phyloP scores from a whole-genome alignment of 352 stramenopile genomes.

The Globisporangium paddicum region DNA sequence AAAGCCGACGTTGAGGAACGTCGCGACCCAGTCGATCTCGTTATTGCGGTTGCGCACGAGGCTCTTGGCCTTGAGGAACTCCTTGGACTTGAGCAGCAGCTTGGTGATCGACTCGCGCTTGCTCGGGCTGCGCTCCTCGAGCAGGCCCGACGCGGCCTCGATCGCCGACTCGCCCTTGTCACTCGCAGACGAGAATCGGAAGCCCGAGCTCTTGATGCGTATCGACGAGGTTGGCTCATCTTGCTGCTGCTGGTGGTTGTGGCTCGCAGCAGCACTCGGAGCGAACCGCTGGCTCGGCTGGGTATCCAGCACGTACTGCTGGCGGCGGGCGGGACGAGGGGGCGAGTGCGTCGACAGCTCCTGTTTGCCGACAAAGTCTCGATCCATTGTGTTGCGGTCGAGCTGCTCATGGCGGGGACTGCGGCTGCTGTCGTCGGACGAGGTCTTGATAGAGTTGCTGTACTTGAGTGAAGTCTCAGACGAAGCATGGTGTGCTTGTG shows the following conservation, averaged over 20 bases:
- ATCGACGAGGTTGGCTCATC: background rate
- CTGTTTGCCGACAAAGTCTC: background rate
- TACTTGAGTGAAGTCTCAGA: background rate
- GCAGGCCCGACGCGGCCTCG: slow-evolving; percentile 8
- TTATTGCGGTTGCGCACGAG: slow-evolving; percentile 70
- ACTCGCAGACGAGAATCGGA: background rate
- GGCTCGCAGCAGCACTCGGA: background rate
- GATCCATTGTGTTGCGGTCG: background rate
- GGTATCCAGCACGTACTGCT: background rate
- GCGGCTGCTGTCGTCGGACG: background rate
- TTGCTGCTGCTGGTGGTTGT: background rate
- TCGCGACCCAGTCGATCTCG: slow-evolving; percentile 76
- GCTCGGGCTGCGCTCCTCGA: slow-evolving; percentile 18
- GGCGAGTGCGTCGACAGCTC: background rate
- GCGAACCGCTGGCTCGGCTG: background rate
- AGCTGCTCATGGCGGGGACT: background rate
- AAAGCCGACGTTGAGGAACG: slow-evolving; percentile 71
- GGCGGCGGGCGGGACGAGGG: background rate
- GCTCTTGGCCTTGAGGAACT: slow-evolving; percentile 50
- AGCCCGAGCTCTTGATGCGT: background rate
- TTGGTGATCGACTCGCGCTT: slow-evolving; percentile 44
- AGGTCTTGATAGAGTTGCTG: background rate
- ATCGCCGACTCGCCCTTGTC: slow-evolving; percentile 14
- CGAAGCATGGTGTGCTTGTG: background rate
- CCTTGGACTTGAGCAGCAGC: slow-evolving; percentile 60